phyloP scores from a whole-genome alignment of 441 rosid species.

The Metrosideros polymorpha region DNA sequence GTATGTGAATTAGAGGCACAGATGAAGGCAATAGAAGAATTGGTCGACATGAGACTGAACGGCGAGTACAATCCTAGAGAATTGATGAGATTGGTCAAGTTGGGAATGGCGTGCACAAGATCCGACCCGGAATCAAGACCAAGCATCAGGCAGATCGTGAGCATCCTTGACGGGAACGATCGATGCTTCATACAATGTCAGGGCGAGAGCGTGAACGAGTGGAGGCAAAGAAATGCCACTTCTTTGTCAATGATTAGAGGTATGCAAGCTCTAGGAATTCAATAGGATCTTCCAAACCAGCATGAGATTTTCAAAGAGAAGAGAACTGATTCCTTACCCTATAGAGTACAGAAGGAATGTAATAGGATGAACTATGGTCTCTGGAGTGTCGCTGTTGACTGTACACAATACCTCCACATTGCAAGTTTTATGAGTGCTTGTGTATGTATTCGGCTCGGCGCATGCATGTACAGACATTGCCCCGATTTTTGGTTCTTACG shows the following conservation, averaged over 20 bases:
- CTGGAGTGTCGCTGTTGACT: background rate
- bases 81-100: constrained; percentile 38
- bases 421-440: background rate
- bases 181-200: constrained; percentile 21
- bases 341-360: background rate
- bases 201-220: constrained; percentile 51
- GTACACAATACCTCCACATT: background rate
- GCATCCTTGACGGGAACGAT: constrained; percentile 80
- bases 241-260: constrained; percentile 57
- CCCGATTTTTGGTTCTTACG: background rate
- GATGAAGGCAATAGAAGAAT: constrained; percentile 34
- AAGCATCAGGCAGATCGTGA: constrained; percentile 66
- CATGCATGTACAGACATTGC: background rate
- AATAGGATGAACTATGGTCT: background rate
- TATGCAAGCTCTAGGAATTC: constrained; percentile 83
- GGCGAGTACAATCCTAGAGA: constrained; percentile 37
- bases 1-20: constrained; percentile 37
- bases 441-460: background rate
- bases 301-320: background rate
- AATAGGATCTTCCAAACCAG: constrained; percentile 13
- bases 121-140: constrained; percentile 69
- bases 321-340: background rate
- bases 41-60: constrained; percentile 50
- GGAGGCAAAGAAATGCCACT: constrained; percentile 48
- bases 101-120: constrained; percentile 80